Evolutionary conservation across 331 rosid genomes (phyloP).

Genomic region (Spiraea crenata): DNA sequence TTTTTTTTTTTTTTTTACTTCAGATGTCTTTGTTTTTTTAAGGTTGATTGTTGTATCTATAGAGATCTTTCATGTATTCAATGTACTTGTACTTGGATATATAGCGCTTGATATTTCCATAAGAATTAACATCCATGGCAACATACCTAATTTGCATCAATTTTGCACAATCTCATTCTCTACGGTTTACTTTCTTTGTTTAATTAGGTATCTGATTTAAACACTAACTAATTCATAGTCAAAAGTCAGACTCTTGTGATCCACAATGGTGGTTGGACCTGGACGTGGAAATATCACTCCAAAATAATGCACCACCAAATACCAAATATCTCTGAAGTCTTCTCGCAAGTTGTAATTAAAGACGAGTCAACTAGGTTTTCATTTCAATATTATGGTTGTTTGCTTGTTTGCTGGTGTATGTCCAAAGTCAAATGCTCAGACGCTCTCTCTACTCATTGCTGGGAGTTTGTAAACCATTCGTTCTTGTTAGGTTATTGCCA

Average conservation of each 20-base stretch:
- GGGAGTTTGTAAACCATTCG: constrained; percentile 18
- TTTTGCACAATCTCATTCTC: background rate
- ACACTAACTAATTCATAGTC: background rate
- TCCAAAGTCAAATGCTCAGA: constrained; percentile 15
- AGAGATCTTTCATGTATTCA: too few species aligned
- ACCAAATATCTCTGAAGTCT: background rate
- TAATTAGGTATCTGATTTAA: background rate
- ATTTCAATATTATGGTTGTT: background rate
- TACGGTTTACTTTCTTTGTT: background rate
- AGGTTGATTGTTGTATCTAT: too few species aligned
- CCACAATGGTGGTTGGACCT: constrained; percentile 7
- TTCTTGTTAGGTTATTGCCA: constrained; percentile 4
- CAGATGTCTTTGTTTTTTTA: too few species aligned
- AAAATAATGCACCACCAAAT: background rate
- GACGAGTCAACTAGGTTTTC: constrained; percentile 12
- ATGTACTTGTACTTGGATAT: too few species aligned
- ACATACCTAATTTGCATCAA: background rate
- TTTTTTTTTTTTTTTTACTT: too few species aligned
- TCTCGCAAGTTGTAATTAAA: background rate
- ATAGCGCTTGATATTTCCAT: too few species aligned
- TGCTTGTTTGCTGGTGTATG: background rate
- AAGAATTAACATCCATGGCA: too few species aligned
- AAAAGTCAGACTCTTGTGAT: background rate
- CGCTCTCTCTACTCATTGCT: background rate
- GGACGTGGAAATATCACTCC: constrained; percentile 18